Conservation (phyloP, 371 early-diverging fungal genomes). For the Mortierella polycephala region DNA sequence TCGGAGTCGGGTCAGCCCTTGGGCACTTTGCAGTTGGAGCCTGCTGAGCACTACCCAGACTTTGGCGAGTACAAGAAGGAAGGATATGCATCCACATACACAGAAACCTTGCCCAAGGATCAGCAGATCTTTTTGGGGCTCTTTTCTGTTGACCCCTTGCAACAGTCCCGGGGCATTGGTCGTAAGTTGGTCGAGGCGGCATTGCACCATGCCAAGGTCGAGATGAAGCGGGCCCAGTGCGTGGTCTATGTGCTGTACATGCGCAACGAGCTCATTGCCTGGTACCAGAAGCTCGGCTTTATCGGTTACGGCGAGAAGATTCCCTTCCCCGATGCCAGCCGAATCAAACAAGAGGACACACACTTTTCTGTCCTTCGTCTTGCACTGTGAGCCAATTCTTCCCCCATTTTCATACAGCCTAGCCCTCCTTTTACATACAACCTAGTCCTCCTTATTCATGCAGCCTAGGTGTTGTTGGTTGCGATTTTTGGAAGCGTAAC, state of each 20-base stretch:
- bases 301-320: slow-evolving; percentile 61
- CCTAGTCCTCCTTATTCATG: too few relatives aligned
- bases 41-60: slow-evolving; percentile 37
- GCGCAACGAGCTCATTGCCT: slow-evolving; percentile 60
- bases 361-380: slow-evolving; percentile 45
- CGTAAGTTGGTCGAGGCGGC: slow-evolving; percentile 62
- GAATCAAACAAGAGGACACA: slow-evolving; percentile 27
- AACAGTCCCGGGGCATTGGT: slow-evolving; percentile 67
- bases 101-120: slow-evolving; percentile 28
- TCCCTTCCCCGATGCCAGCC: slow-evolving; percentile 49
- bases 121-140: slow-evolving; percentile 55
- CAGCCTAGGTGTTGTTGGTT: too few relatives aligned
- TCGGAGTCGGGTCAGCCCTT: slow-evolving; percentile 34
- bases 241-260: slow-evolving; percentile 62
- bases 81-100: slow-evolving; percentile 13
- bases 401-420: too few relatives aligned
- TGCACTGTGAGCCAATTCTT: slow-evolving; percentile 12
- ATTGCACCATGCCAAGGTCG: slow-evolving; percentile 52
- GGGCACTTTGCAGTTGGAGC: slow-evolving; percentile 49
- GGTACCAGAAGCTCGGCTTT: slow-evolving; percentile 68
- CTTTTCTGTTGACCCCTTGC: slow-evolving; percentile 61
- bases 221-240: slow-evolving; percentile 53
- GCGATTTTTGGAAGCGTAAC: too few relatives aligned
- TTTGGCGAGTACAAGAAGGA: slow-evolving; percentile 33
- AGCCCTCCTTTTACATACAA: too few relatives aligned